Conservation (phyloP, 2,329 filamentous ascomycete species). For the Sporothrix globosa region DNA sequence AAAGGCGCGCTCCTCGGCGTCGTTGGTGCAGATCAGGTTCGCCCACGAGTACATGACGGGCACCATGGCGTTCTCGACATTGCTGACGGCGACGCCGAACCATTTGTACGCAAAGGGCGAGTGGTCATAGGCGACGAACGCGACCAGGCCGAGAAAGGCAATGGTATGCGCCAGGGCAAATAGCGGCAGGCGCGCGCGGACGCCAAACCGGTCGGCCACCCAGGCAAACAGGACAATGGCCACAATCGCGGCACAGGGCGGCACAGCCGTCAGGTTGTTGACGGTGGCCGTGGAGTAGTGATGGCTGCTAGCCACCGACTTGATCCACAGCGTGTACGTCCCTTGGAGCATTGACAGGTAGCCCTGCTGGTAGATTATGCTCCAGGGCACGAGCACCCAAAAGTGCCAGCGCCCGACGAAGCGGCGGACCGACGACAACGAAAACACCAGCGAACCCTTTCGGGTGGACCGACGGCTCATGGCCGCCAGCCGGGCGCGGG, state of each 20-base stretch:
- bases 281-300: constrained; percentile 31
- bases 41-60: constrained; percentile 43
- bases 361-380: constrained; percentile 32
- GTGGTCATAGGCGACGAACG: constrained; percentile 26
- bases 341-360: constrained; percentile 29
- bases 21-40: constrained; percentile 45
- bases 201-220: constrained; percentile 26
- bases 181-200: constrained; percentile 25
- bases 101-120: constrained; percentile 30
- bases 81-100: constrained; percentile 32
- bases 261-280: constrained; percentile 34
- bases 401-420: constrained; percentile 33
- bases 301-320: constrained; percentile 4
- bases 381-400: constrained; percentile 35
- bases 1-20: constrained; percentile 49
- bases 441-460: background rate
- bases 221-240: constrained; percentile 30
- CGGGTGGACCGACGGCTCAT: constrained; percentile 25
- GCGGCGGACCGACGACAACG: background rate
- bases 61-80: constrained; percentile 32
- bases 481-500: constrained; percentile 40
- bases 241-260: constrained; percentile 32
- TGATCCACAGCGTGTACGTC: constrained; percentile 34
- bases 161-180: constrained; percentile 29
- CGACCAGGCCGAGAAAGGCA: constrained; percentile 23